Evolutionary conservation across 2,329 filamentous ascomycete genomes (phyloP).

Genomic region (Monilinia laxa): DNA sequence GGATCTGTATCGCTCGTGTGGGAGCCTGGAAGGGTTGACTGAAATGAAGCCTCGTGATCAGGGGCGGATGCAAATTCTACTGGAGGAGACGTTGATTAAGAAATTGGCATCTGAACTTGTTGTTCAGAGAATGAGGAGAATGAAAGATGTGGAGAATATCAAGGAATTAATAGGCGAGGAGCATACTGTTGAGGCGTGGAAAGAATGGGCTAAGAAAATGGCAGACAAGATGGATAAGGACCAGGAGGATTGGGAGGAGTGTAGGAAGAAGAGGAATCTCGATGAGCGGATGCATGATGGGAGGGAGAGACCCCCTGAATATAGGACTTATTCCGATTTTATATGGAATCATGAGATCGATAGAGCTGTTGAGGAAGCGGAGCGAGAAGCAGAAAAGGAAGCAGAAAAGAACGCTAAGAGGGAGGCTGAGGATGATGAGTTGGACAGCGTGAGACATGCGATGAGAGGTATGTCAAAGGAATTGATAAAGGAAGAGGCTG

Average conservation of each 20-base stretch:
- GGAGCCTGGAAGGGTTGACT: too few species aligned
- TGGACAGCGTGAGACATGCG: too few species aligned
- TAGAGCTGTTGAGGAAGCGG: not conserved
- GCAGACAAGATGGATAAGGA: not conserved
- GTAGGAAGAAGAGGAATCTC: too few species aligned
- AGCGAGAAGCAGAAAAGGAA: too few species aligned
- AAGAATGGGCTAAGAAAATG: not conserved
- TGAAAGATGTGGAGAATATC: not conserved
- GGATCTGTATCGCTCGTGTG: not conserved
- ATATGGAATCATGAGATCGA: too few species aligned
- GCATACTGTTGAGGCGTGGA: not conserved
- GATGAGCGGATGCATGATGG: not conserved
- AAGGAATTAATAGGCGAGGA: not conserved
- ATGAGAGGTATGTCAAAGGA: too few species aligned
- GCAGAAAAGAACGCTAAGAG: slow-evolving; percentile 2
- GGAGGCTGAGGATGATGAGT: not conserved
- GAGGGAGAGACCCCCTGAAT: not conserved
- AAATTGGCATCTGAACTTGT: not conserved
- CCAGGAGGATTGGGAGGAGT: not conserved
- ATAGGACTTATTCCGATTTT: too few species aligned
- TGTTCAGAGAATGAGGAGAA: not conserved
- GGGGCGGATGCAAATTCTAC: too few species aligned
- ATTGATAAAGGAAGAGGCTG: too few species aligned
- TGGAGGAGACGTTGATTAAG: not conserved
- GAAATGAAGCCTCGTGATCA: too few species aligned